Percentiles rank a stretch among this genome's conserved stretches.
phyloP scores from a whole-genome alignment of 495 filamentous ascomycete genomes.

The Penicillium canescens region DNA sequence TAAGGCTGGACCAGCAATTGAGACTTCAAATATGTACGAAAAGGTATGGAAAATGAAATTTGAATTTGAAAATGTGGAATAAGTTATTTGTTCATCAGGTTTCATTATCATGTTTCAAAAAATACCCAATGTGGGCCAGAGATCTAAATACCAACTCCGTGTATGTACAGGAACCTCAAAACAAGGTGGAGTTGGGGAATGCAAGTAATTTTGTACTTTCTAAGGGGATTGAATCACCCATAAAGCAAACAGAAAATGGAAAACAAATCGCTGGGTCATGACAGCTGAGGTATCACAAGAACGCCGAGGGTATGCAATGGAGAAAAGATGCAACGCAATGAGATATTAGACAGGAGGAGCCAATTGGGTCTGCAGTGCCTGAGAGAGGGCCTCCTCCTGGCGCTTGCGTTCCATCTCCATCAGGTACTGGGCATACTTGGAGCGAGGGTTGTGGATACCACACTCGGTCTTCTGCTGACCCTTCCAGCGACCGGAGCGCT shows the following conservation, averaged over 20 bases:
- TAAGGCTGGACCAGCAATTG: neutral
- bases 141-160: constrained; percentile 12
- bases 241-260: neutral
- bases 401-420: constrained; percentile 71
- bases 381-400: constrained; percentile 59
- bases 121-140: neutral
- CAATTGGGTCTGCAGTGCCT: constrained; percentile 41
- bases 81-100: constrained; percentile 10
- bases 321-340: constrained; percentile 7
- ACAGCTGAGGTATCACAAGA: constrained; percentile 22
- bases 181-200: neutral
- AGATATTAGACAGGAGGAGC: constrained; percentile 22
- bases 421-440: constrained; percentile 84
- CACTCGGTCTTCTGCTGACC: constrained; percentile 94
- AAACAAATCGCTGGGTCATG: constrained; percentile 7
- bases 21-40: neutral
- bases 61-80: constrained; percentile 2
- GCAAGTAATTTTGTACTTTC: constrained; percentile 10
- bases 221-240: neutral
- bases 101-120: constrained; percentile 24
- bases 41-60: neutral
- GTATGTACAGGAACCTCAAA: constrained; percentile 14
- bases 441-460: constrained; percentile 95
- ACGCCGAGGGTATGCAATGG: constrained; percentile 24
- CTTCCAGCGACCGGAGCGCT: constrained; percentile 97